Base-by-base conservation (phyloP, 202 grass and related monocot species). In the Carex sylvatica region DNA sequence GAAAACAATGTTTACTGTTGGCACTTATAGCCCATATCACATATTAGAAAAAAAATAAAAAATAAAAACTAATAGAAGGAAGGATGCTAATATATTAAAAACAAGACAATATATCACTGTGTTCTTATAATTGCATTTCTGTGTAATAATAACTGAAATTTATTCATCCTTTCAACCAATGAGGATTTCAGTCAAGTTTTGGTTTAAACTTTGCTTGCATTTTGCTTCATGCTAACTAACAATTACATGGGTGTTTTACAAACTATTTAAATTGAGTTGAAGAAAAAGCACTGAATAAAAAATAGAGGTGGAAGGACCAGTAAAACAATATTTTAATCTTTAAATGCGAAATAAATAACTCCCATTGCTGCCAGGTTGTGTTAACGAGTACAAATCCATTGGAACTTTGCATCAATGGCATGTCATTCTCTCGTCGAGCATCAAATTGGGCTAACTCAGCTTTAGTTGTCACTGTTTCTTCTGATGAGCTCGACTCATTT, bases 361-460 rank as follows among this genome's bases (percentile, higher is more conserved):
- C 2, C 33, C 51, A 62, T 74, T 71, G 3, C 72, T 86, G 76
- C 6, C 86, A 98, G 95, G 91, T 98, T 88, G 95, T 98, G 81
- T 91, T 93, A 87, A 98, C 95, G 24, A 93, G 95, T 61, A 98
- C 95, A 84, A 86, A 95, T 62, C 87, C 92, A 86, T 93, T 59
- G 47, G 95, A 98, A 85, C 84, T 98, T 73, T 98, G 91, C 67
- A 86, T 98, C 85, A 98, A 98, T 90, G 95, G 95, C 83, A 98
- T 98, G 95, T 98, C 95, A 52, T 98, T 98, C 59, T 95, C 95
- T 44, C 84, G 89, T 52, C 87, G 95, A 61, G 86, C 95, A 83
- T 98, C 95, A 61, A 93, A 85, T 72, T 98, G 95, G 95, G 95
- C 95, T 85, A 98, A 98, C 81, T 93, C 95, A 0, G 95, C 92